A percentile compares a stretch with the other conserved stretches of the same genome.
These are phyloP conservation scores for Boechera retrofracta DNA, from an alignment of 345 rosid genomes.

Conservation along the genomic window DNA sequence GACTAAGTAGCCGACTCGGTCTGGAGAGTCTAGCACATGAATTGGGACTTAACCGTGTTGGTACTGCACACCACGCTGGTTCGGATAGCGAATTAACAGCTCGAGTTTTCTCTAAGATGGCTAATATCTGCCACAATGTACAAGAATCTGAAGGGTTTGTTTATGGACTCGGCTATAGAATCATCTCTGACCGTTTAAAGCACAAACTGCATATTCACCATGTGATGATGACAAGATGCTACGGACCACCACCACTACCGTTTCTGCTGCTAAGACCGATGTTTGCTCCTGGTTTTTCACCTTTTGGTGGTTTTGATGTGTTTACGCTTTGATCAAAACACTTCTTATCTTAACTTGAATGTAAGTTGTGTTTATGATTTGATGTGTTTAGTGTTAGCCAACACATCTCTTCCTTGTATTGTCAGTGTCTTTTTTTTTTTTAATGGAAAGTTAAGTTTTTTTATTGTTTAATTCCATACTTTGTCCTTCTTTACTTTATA, in stretches of 20 bases:
- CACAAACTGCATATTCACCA: not conserved
- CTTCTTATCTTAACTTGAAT: not conserved
- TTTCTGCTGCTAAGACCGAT: not conserved
- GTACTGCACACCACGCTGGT: conserved; percentile 25
- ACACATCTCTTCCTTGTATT: not conserved
- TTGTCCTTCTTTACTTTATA: too few species aligned
- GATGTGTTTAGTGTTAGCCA: not conserved
- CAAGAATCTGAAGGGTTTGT: not conserved
- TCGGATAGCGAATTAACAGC: conserved; percentile 25
- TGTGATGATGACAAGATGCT: conserved; percentile 4
- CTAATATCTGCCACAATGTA: not conserved
- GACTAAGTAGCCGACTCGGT: not conserved
- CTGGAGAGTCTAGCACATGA: not conserved
- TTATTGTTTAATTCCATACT: too few species aligned
- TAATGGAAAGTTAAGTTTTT: too few species aligned
- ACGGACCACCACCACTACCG: conserved; percentile 2
- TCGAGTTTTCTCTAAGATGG: not conserved
- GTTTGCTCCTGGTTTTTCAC: not conserved
- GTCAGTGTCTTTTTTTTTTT: too few species aligned
- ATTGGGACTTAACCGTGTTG: not conserved
- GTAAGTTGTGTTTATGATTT: not conserved
- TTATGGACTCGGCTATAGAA: conserved; percentile 13
- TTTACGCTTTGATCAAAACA: not conserved
- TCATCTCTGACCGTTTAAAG: not conserved
- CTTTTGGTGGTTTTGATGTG: not conserved